A percentile compares a stretch with the other conserved stretches of the same genome.
Evolutionary conservation across 164 flowering plant species (phyloP).

Genomic region (Magnolia officinalis): DNA sequence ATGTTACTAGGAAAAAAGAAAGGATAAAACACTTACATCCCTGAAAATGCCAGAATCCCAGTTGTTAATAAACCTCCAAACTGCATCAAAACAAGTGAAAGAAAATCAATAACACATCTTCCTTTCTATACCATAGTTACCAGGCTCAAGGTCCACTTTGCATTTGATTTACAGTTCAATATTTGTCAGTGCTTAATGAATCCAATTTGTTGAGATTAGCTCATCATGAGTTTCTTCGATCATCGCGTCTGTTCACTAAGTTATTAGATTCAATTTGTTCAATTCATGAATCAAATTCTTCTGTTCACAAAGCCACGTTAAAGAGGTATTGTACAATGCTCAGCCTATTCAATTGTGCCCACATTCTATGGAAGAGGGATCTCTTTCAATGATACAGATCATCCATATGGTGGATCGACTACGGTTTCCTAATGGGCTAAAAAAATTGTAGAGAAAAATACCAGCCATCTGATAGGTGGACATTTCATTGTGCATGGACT

Average conservation of each 20-base stretch:
- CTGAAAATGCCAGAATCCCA: constrained; percentile 88
- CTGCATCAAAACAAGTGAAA: constrained; percentile 37
- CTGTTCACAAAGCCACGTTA: neutral
- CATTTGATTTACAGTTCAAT: neutral
- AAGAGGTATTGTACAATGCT: neutral
- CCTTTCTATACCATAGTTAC: neutral
- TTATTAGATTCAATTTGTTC: neutral
- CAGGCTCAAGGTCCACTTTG: neutral
- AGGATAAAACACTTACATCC: constrained; percentile 60
- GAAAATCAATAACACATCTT: constrained; percentile 1
- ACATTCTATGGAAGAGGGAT: neutral
- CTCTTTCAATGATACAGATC: neutral
- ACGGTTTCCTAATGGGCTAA: neutral
- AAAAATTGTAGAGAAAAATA: neutral
- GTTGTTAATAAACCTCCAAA: constrained; percentile 84
- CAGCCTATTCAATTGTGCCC: neutral
- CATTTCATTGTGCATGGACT: neutral
- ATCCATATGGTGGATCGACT: neutral
- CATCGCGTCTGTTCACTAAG: neutral
- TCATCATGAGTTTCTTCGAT: neutral
- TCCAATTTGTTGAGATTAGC: neutral
- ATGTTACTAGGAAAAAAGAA: neutral
- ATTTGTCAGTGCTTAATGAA: neutral
- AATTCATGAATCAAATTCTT: neutral
- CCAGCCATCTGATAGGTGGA: neutral